phyloP scores from a whole-genome alignment of 176 grass and related monocot genomes.

The Triticum aestivum region IWGSC_CS_RefSeq_v2.1 NC_057814.1:642443853-642444352 shows the following conservation, averaged over 20 bases:
- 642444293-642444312: background rate
- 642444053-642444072: background rate
- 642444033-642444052: rapidly evolving
- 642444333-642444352: conserved; percentile 38
- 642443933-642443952: background rate
- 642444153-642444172: background rate
- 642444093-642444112: background rate
- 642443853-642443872: conserved; percentile 3
- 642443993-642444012: background rate
- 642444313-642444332: background rate
- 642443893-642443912: background rate
- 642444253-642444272: conserved; percentile 17
- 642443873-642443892: background rate
- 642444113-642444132: background rate
- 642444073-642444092: background rate
- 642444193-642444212: background rate
- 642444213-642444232: background rate
- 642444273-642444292: background rate
- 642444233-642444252: rapidly evolving
- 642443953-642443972: too few species aligned
- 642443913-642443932: background rate
- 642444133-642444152: background rate
- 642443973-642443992: background rate
- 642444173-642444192: background rate
- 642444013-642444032: background rate